Evolutionary conservation across 2,329 filamentous ascomycete genomes (phyloP), one percentile per base, ranked within the genome.

Genomic region (Sordariomycetes sp.): DNA sequence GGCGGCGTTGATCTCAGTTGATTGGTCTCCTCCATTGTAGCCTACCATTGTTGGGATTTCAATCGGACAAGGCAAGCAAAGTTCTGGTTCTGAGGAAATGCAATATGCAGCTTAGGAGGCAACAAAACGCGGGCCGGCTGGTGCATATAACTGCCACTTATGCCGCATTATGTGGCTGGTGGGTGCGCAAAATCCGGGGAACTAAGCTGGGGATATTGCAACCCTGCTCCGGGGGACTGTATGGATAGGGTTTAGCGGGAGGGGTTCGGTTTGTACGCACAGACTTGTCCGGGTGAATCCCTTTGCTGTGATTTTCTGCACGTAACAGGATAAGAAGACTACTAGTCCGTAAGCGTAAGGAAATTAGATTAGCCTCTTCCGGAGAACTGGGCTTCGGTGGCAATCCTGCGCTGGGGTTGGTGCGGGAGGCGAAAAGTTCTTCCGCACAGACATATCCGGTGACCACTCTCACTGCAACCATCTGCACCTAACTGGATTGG

Each of bases 11-110:
- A 52, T 52, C 50, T 52, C 50, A 6, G 50, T 52, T 25, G 50
- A 52, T 52, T 52, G 50, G 20, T 52, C 50, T 52, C 50, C 50
- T 52, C 50, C 50, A 52, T 28, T 52, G 50, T 52, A 52, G 50
- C 50, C 50, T 25, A 22, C 50, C 50, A 52, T 52, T 25, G 50
- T 52, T 24, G 16, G 18, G 24, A 52, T 52, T 52, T 52, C 24
- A 22, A 52, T 52, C 50, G 50, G 20, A 25, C 50, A 52, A n/a
- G 20, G 43, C 43, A 52, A 25, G 20, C 50, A 52, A 22, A 52
- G n/a, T 52, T 25, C 50, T 52, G 50, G 50, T 52, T 52, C 50
- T 24, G 50, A 22, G 50, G 50, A 52, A 52, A 52, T 52, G 50
- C 50, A 52, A 52, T 22, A 52, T 52, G 50, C 50, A n/a, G 50